These are phyloP conservation scores for Beauveria rudraprayagi DNA, from an alignment of 2,329 filamentous ascomycete species.

Conservation along the genomic window DNA sequence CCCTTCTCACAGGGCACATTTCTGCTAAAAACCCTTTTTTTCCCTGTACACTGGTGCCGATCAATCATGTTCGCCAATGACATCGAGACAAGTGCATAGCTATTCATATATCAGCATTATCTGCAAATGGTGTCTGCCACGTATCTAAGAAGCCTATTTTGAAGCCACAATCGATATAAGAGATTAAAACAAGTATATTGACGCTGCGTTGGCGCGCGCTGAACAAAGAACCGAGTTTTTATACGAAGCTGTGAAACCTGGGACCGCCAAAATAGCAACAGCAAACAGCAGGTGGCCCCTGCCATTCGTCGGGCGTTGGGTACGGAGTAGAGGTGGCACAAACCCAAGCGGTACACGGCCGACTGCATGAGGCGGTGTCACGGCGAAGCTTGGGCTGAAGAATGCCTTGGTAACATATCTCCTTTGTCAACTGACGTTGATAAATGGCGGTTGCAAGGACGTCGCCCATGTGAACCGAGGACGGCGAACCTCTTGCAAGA, in stretches of 20 bases:
- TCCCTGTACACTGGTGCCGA: neutral
- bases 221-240: neutral
- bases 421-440: neutral
- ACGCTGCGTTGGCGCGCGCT: too few relatives aligned
- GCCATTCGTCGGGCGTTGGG: neutral
- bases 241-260: constrained; percentile 1
- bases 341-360: neutral
- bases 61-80: neutral
- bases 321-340: neutral
- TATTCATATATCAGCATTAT: neutral
- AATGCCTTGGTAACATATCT: neutral
- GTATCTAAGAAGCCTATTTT: neutral
- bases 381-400: neutral
- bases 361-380: neutral
- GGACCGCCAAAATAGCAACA: constrained; percentile 5
- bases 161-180: neutral
- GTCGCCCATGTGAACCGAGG: neutral
- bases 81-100: neutral
- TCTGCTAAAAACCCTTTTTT: neutral
- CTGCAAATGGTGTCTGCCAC: neutral
- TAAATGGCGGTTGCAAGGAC: neutral
- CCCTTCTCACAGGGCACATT: neutral
- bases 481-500: neutral
- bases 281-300: constrained; percentile 10
- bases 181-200: neutral